phyloP scores from a whole-genome alignment of 805 yeast species.

The Jamesozyma piceae region DNA sequence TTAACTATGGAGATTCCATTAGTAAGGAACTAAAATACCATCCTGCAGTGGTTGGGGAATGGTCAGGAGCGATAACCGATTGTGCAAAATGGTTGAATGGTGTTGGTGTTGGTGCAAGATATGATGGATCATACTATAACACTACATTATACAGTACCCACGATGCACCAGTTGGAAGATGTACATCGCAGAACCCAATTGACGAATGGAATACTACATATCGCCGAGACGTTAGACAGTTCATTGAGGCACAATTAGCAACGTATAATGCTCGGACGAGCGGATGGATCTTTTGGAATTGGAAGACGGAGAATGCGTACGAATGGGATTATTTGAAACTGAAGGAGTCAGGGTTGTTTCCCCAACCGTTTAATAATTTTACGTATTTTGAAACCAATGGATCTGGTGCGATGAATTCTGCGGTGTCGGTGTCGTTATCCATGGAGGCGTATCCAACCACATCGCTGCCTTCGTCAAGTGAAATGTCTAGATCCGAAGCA shows the following conservation, averaged over 20 bases:
- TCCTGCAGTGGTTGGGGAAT: conserved; percentile 57
- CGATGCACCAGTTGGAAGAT: conserved; percentile 31
- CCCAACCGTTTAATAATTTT: conserved; percentile 48
- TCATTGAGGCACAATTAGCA: conserved; percentile 53
- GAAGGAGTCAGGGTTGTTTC: conserved; percentile 44
- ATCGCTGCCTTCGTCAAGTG: not conserved
- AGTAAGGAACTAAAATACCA: conserved; percentile 30
- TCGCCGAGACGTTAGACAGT: conserved; percentile 39
- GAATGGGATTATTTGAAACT: conserved; percentile 59
- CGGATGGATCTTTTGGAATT: conserved; percentile 69
- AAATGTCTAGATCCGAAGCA: not conserved
- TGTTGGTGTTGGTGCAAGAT: conserved; percentile 57
- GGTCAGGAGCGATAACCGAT: conserved; percentile 64
- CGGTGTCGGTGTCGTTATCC: conserved; percentile 12
- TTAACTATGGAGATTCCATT: conserved; percentile 28
- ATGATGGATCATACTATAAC: conserved; percentile 38
- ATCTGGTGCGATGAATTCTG: conserved; percentile 13
- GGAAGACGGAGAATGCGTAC: conserved; percentile 53
- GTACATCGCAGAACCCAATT: conserved; percentile 33
- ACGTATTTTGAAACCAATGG: conserved; percentile 35
- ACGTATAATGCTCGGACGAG: conserved; percentile 37
- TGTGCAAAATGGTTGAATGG: conserved; percentile 66
- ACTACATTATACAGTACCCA: conserved; percentile 12
- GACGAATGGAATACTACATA: conserved; percentile 37
- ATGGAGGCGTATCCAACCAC: conserved; percentile 9